phyloP scores from a whole-genome alignment of 2,329 filamentous ascomycete species.

The Aureobasidium sp. region DNA sequence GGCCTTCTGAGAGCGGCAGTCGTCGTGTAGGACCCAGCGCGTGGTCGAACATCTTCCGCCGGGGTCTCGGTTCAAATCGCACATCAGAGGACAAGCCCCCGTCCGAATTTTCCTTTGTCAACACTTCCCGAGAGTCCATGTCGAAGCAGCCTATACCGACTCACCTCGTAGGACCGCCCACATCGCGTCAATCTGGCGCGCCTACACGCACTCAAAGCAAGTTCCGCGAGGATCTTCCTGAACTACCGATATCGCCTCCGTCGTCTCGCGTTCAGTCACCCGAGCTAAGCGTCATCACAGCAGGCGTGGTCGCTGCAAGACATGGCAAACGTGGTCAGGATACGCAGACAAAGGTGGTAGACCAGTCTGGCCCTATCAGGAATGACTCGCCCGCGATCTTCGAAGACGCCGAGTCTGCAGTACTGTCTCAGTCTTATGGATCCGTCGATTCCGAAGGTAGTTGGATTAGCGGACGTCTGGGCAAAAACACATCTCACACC shows the following conservation, averaged over 20 bases:
- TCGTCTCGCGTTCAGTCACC: constrained; percentile 74
- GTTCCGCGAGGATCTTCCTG: constrained; percentile 86
- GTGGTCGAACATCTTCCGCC: constrained; percentile 69
- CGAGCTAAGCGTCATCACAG: constrained; percentile 45
- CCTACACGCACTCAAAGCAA: constrained; percentile 80
- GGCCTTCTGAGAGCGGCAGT: constrained; percentile 28
- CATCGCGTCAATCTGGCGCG: constrained; percentile 42
- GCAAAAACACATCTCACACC: constrained; percentile 38
- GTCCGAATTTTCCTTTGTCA: constrained; percentile 69
- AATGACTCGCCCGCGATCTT: constrained; percentile 16
- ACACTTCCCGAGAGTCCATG: constrained; percentile 85
- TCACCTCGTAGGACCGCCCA: constrained; percentile 34
- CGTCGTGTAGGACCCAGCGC: constrained; percentile 28
- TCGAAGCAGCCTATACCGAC: constrained; percentile 44
- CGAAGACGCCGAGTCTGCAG: neutral
- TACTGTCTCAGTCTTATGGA: constrained; percentile 75
- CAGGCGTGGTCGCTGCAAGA: constrained; percentile 32
- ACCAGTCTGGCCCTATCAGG: constrained; percentile 31
- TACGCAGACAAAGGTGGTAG: constrained; percentile 20
- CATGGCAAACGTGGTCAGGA: constrained; percentile 23
- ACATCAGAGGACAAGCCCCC: constrained; percentile 37
- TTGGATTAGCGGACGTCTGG: constrained; percentile 75
- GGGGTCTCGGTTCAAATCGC: constrained; percentile 27
- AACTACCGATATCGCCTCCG: constrained; percentile 73
- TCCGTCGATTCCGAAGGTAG: constrained; percentile 94